A percentile compares a stretch with the other conserved stretches of the same genome.
Evolutionary conservation across 2,329 filamentous ascomycete genomes (phyloP).

Genomic region (Magnaporthales sp.): DNA sequence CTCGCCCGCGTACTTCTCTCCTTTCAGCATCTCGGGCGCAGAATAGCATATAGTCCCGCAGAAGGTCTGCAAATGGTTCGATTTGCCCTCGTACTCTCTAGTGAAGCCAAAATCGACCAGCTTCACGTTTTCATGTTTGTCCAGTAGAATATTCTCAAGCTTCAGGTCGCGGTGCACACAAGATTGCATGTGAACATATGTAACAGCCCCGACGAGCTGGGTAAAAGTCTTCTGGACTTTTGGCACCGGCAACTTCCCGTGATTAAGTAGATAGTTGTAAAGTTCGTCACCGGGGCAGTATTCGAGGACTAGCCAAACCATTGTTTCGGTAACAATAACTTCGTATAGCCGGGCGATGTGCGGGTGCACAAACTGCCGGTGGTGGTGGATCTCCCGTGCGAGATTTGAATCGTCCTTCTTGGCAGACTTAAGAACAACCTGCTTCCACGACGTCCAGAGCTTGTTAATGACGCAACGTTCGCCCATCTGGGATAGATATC

Average conservation of each 20-base stretch:
- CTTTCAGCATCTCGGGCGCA: slow-evolving; percentile 96
- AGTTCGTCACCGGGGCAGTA: slow-evolving; percentile 96
- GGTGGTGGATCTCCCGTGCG: slow-evolving; percentile 95
- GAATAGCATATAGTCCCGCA: slow-evolving; percentile 98
- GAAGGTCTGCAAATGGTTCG: slow-evolving; percentile 93
- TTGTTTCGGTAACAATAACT: slow-evolving; percentile 88
- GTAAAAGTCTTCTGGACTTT: slow-evolving; percentile 96
- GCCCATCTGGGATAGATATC: not conserved
- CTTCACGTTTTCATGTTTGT: slow-evolving; percentile 97
- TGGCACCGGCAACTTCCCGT: slow-evolving; percentile 73
- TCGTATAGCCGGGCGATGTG: slow-evolving; percentile 96
- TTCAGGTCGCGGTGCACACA: slow-evolving; percentile 97
- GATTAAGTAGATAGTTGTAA: slow-evolving; percentile 86
- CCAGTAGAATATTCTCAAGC: slow-evolving; percentile 89
- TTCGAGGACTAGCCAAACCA: slow-evolving; percentile 96
- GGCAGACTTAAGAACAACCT: slow-evolving; percentile 98
- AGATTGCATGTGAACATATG: slow-evolving; percentile 88
- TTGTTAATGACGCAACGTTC: not conserved
- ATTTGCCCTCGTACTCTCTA: slow-evolving; percentile 89
- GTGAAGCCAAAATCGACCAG: slow-evolving; percentile 98
- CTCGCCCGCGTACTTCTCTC: slow-evolving; percentile 94
- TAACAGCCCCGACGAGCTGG: slow-evolving; percentile 88
- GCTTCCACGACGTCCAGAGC: slow-evolving; percentile 3
- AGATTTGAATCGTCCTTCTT: slow-evolving; percentile 94
- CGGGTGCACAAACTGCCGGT: slow-evolving; percentile 93